Evolutionary conservation across 2,329 filamentous ascomycete genomes (phyloP).

Genomic region (Trichophyton simii): DNA sequence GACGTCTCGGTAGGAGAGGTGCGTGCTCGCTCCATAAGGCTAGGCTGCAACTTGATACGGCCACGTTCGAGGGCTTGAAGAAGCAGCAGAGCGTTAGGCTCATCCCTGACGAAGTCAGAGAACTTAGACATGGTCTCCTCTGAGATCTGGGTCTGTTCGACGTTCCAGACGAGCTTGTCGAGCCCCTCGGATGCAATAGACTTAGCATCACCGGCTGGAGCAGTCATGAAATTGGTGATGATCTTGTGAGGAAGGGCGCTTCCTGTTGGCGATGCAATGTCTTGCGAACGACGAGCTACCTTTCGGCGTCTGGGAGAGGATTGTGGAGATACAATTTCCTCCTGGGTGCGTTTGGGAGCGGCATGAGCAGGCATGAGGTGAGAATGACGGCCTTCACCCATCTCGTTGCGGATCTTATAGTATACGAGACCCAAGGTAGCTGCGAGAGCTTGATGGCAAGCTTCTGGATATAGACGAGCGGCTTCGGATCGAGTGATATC

Average conservation of each 20-base stretch:
- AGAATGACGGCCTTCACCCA: constrained; percentile 22
- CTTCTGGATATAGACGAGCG: constrained; percentile 25
- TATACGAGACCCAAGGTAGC: constrained; percentile 30
- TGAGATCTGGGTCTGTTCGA: constrained; percentile 23
- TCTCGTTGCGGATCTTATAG: constrained; percentile 31
- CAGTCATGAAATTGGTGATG: constrained; percentile 10
- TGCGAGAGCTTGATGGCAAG: constrained; percentile 29
- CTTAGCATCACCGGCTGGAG: constrained; percentile 17
- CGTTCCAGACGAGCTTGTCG: constrained; percentile 26
- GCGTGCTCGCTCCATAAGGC: constrained; percentile 21
- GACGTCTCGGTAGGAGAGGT: constrained; percentile 24
- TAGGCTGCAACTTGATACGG: constrained; percentile 24
- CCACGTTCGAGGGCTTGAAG: constrained; percentile 27
- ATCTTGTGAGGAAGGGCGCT: neutral
- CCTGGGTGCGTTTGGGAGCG: constrained; percentile 23
- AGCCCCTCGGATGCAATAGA: constrained; percentile 22
- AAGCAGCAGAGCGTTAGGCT: constrained; percentile 24
- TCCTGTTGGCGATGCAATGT: constrained; percentile 16
- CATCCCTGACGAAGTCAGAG: constrained; percentile 25
- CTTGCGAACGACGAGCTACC: constrained; percentile 22
- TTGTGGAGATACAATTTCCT: constrained; percentile 22
- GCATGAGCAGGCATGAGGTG: constrained; percentile 16
- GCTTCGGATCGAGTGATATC: constrained; percentile 27
- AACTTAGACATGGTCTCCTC: constrained; percentile 29
- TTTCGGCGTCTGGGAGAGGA: constrained; percentile 27